Conservation (phyloP, 179 eudicot genomes). For the Silene noctiflora region DNA sequence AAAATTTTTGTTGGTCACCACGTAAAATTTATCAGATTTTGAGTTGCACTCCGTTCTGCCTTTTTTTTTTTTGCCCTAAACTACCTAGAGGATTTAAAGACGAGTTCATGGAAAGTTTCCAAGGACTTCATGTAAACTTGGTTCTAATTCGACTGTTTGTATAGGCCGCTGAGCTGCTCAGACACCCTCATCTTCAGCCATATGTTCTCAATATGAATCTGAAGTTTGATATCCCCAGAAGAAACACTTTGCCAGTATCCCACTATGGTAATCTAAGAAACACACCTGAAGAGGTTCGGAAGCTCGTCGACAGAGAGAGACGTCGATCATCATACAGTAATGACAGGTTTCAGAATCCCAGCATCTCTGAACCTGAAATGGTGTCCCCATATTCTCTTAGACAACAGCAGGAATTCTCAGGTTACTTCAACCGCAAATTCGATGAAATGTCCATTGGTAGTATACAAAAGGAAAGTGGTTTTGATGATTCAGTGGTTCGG, state of each 20-base stretch:
- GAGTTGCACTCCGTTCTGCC: background rate
- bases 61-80: too few relatives aligned
- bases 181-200: conserved; percentile 75
- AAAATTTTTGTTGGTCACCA: too few relatives aligned
- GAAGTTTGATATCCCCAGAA: conserved; percentile 50
- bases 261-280: conserved; percentile 37
- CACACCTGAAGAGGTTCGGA: conserved; percentile 47
- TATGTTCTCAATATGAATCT: conserved; percentile 54
- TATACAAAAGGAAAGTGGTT: conserved; percentile 41
- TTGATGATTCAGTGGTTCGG: conserved; percentile 39
- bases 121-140: background rate
- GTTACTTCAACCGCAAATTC: conserved; percentile 32
- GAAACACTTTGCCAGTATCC: conserved; percentile 60
- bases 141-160: conserved; percentile 16
- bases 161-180: conserved; percentile 91
- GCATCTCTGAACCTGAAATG: conserved; percentile 70
- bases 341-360: conserved; percentile 82
- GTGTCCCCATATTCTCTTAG: conserved; percentile 51
- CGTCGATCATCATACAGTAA: conserved; percentile 55
- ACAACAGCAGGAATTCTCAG: conserved; percentile 38
- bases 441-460: conserved; percentile 56
- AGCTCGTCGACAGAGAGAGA: conserved; percentile 42
- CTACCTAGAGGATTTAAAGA: background rate
- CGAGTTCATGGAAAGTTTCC: background rate
- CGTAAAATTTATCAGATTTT: too few relatives aligned